Conservation (phyloP, 2,329 filamentous ascomycete genomes). For the Diaporthe caulivora region DNA sequence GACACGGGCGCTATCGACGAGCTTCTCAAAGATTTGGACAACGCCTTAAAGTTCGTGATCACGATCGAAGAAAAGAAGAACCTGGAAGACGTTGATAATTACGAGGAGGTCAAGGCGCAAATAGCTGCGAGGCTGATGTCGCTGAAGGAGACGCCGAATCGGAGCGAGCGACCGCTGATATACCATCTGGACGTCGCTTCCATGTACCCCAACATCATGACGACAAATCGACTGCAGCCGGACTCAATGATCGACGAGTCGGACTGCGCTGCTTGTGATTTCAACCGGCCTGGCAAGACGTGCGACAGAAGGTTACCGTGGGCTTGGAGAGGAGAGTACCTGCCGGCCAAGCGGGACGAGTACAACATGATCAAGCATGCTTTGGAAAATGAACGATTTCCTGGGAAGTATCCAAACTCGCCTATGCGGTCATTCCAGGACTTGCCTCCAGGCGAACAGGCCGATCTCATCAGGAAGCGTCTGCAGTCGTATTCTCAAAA, state of each 20-base stretch:
- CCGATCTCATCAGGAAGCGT: conserved; percentile 83
- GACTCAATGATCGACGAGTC: conserved; percentile 99
- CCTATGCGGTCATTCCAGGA: conserved; percentile 84
- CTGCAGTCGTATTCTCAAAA: conserved; percentile 96
- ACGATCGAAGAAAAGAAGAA: conserved; percentile 87
- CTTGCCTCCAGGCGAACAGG: conserved; percentile 84
- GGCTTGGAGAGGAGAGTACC: conserved; percentile 97
- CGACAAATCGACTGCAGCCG: conserved; percentile 95
- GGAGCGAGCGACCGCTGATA: conserved; percentile 88
- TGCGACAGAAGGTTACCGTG: conserved; percentile 95
- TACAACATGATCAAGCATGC: conserved; percentile 99
- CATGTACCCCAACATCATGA: conserved; percentile 99
- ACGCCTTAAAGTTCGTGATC: conserved; percentile 89
- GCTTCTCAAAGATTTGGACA: conserved; percentile 85
- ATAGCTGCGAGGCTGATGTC: conserved; percentile 78
- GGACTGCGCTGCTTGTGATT: conserved; percentile 97
- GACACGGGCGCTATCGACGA: conserved; percentile 92
- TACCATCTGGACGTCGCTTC: conserved; percentile 99
- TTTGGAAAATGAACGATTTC: conserved; percentile 92
- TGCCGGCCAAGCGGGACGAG: conserved; percentile 95
- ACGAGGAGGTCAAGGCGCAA: conserved; percentile 85
- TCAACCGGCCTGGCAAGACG: conserved; percentile 96
- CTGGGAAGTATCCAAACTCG: conserved; percentile 79
- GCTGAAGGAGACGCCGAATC: conserved; percentile 85
- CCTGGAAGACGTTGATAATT: conserved; percentile 83